Percentiles rank a stretch among this genome's conserved stretches.
Evolutionary conservation across 805 yeast species (phyloP).

Genomic region (Starmerella potacharoeniae): DNA sequence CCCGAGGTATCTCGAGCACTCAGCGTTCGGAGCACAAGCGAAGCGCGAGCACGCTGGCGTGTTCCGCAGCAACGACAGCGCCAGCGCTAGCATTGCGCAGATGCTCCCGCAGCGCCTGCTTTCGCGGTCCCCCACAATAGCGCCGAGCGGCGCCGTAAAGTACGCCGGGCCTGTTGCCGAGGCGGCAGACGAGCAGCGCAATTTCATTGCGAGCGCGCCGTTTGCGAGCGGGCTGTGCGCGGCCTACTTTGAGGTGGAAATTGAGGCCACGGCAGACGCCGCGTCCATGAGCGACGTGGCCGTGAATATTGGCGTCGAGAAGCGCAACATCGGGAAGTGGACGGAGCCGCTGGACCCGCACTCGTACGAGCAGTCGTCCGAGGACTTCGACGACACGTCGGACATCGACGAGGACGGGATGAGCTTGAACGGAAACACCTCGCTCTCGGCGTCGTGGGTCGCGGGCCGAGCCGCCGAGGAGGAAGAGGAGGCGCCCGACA

Average conservation of each 20-base stretch:
- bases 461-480: neutral
- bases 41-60: neutral
- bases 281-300: neutral
- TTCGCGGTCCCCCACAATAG: neutral
- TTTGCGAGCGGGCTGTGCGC: neutral
- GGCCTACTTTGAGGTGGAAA: neutral
- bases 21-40: neutral
- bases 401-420: neutral
- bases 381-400: neutral
- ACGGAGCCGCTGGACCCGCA: neutral
- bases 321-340: neutral
- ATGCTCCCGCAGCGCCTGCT: slow-evolving; percentile 1
- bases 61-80: neutral
- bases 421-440: neutral
- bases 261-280: neutral
- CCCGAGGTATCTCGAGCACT: slow-evolving; percentile 1
- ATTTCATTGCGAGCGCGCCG: neutral
- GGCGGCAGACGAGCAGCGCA: neutral
- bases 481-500: neutral
- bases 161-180: neutral
- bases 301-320: neutral
- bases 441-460: neutral
- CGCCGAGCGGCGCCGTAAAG: neutral
- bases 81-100: neutral
- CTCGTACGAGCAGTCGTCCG: neutral